phyloP scores from a whole-genome alignment of 208 protist species.

The Trypanosoma vivax region DNA sequence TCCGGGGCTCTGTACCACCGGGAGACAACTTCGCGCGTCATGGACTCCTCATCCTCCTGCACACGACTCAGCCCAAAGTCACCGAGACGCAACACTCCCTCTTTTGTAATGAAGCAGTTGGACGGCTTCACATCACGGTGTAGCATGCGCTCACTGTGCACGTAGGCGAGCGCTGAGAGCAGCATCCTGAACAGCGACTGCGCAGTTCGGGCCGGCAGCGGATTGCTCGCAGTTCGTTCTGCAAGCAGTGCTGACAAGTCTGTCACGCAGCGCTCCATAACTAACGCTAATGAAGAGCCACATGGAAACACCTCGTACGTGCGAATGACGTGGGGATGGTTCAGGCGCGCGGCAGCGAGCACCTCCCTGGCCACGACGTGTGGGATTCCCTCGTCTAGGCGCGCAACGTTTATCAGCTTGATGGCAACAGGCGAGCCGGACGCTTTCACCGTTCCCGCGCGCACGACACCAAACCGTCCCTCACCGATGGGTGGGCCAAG shows the following conservation, averaged over 20 bases:
- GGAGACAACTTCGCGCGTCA: constrained; percentile 86
- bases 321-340: constrained; percentile 50
- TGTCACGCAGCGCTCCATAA: constrained; percentile 72
- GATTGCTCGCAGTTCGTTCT: constrained; percentile 18
- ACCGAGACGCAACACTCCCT: constrained; percentile 39
- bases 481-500: constrained; percentile 60
- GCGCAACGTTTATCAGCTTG: constrained; percentile 54
- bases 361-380: constrained; percentile 74
- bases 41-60: constrained; percentile 25
- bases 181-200: constrained; percentile 52
- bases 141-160: constrained; percentile 58
- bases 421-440: constrained; percentile 59
- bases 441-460: constrained; percentile 35
- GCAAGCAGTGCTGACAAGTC: constrained; percentile 44
- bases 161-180: constrained; percentile 46
- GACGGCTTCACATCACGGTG: constrained; percentile 87
- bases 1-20: constrained; percentile 89
- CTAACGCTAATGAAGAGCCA: constrained; percentile 53
- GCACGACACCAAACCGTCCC: constrained; percentile 70
- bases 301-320: constrained; percentile 61
- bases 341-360: constrained; percentile 37
- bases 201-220: constrained; percentile 19
- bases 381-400: constrained; percentile 64
- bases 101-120: constrained; percentile 72
- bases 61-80: constrained; percentile 57